A percentile compares a stretch with the other conserved stretches of the same genome.
Conservation (phyloP, 331 rosid species). For the Acacia pycnantha region DNA sequence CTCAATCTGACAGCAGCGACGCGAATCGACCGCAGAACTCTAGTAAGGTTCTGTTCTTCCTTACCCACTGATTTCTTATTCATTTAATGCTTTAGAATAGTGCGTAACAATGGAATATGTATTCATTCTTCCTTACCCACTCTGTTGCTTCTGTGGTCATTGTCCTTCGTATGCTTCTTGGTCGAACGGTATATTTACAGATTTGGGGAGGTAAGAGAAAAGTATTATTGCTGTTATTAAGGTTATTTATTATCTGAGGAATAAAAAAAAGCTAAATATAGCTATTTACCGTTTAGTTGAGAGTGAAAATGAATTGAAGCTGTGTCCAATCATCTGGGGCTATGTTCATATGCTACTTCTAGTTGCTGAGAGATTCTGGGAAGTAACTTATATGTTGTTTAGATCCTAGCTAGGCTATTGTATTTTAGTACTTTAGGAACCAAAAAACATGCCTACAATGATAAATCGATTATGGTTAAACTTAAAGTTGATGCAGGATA, state of each 20-base stretch:
- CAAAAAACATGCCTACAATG: not conserved
- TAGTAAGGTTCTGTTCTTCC: no score
- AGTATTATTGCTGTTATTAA: not conserved
- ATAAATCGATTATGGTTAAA: not conserved
- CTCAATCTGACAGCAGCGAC: no score
- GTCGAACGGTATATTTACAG: constrained; percentile 82
- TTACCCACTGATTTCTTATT: no score
- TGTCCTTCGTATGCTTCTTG: constrained; percentile 68
- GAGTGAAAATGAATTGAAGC: not conserved
- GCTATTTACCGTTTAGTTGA: not conserved
- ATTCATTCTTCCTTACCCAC: no score
- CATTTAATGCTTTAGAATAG: no score
- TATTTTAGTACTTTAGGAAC: not conserved
- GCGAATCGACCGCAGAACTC: no score
- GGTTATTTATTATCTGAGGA: not conserved
- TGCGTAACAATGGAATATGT: no score
- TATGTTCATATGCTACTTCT: not conserved
- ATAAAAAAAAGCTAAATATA: not conserved
- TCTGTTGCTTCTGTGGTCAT: constrained; percentile 89
- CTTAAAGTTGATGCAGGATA: not conserved
- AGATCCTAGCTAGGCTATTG: not conserved
- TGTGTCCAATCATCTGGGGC: not conserved
- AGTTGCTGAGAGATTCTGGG: not conserved
- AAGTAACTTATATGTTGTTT: not conserved
- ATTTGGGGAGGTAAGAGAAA: constrained; percentile 65